Percentiles rank a stretch among this genome's conserved stretches.
These are phyloP conservation scores for Russula lepida DNA, from an alignment of 768 basidiomycete genomes.

Conservation along the genomic window DNA sequence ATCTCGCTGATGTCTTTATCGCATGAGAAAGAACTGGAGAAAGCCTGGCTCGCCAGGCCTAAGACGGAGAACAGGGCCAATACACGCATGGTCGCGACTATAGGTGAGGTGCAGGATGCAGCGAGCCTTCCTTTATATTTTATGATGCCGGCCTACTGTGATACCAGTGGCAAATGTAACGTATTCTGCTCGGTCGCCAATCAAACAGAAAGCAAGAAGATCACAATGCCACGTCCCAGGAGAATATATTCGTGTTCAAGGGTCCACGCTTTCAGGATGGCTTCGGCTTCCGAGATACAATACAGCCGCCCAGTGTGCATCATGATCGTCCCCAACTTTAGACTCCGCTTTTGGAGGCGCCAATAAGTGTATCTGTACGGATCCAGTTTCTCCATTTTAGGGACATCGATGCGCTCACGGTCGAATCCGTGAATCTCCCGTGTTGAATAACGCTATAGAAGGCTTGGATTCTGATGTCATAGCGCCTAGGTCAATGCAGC, in stretches of 20 bases:
- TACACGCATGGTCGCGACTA: conserved; percentile 2
- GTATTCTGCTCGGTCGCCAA: not conserved
- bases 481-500: not conserved
- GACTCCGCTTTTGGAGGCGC: not conserved
- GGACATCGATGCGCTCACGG: too few species aligned
- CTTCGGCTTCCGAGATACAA: not conserved
- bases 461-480: not conserved
- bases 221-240: not conserved
- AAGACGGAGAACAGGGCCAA: conserved; percentile 1
- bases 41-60: not conserved
- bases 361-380: not conserved
- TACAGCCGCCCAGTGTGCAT: not conserved
- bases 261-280: not conserved
- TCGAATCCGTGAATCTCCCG: too few species aligned
- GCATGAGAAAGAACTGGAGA: not conserved
- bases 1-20: conserved; percentile 1
- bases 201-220: not conserved
- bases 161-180: not conserved
- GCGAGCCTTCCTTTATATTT: not conserved
- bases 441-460: not conserved
- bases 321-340: not conserved
- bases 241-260: not conserved
- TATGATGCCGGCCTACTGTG: too few species aligned
- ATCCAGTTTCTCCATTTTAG: not conserved
- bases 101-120: not conserved